A percentile compares a stretch with the other conserved stretches of the same genome.
Conservation (phyloP, 306 rosid genomes). For the Cucurbita argyrosperma region DNA sequence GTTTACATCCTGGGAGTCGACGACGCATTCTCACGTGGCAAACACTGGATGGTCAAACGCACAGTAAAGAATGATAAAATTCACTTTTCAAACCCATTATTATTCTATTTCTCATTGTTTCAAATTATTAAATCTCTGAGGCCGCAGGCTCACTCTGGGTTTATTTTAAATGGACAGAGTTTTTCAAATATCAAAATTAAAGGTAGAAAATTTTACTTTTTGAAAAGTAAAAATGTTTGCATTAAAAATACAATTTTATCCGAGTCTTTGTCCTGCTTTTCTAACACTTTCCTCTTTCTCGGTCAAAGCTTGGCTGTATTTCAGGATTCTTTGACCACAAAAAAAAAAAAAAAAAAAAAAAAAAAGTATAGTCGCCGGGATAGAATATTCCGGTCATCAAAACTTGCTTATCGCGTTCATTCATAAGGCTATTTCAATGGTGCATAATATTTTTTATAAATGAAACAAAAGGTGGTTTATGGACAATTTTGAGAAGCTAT, state of each 20-base stretch:
- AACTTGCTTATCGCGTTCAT: background rate
- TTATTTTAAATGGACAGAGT: background rate
- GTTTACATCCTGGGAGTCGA: background rate
- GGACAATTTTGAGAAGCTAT: background rate
- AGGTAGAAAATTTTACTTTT: background rate
- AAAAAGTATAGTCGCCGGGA: background rate
- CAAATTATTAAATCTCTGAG: background rate
- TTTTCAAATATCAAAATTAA: no score
- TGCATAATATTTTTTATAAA: background rate
- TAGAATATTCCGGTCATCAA: background rate
- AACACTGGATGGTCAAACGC: constrained; percentile 6
- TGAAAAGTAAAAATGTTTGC: background rate
- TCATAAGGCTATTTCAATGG: background rate
- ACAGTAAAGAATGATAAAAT: background rate
- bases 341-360: background rate
- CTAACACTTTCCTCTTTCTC: background rate
- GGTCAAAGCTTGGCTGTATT: background rate
- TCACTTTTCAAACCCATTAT: background rate
- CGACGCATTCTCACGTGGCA: background rate
- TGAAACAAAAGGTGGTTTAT: background rate
- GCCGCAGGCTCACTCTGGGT: background rate
- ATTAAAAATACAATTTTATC: background rate
- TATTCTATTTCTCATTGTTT: background rate
- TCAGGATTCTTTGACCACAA: background rate
- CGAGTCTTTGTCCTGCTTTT: background rate